These are phyloP conservation scores for Cladosporium sp. DNA, from an alignment of 2,329 filamentous ascomycete species.

Conservation along the genomic window DNA sequence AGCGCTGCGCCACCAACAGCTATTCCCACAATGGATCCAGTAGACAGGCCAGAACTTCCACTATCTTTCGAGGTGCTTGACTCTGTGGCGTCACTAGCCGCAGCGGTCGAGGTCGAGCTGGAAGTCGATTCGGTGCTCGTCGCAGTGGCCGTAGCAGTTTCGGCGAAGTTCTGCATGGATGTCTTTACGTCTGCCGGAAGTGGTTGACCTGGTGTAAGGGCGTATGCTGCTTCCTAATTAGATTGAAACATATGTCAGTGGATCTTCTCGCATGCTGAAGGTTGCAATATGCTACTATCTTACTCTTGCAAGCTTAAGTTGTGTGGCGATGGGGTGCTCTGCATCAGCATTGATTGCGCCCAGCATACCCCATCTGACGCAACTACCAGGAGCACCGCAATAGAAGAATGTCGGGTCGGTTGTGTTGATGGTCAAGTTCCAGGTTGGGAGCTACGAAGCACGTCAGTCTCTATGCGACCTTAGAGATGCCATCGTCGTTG, in stretches of 20 bases:
- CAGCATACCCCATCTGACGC: conserved; percentile 67
- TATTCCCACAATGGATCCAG: conserved; percentile 51
- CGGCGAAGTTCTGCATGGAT: conserved; percentile 27
- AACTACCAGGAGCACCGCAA: conserved; percentile 67
- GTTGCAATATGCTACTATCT: not conserved
- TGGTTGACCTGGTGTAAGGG: conserved; percentile 42
- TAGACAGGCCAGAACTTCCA: conserved; percentile 32
- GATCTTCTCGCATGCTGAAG: not conserved
- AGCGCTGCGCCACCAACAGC: conserved; percentile 64
- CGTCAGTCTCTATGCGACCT: not conserved
- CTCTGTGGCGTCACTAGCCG: conserved; percentile 22
- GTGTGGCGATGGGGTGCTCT: conserved; percentile 29
- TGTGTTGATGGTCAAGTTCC: conserved; percentile 54
- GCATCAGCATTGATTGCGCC: conserved; percentile 68
- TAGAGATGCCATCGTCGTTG: not conserved
- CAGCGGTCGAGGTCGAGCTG: conserved; percentile 17
- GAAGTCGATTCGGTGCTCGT: conserved; percentile 22
- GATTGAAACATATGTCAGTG: not conserved
- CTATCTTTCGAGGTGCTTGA: conserved; percentile 13
- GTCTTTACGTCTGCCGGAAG: conserved; percentile 41
- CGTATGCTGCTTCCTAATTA: conserved; percentile 27
- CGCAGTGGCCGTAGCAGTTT: conserved; percentile 24
- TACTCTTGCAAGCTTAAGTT: conserved; percentile 31
- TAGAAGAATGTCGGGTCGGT: conserved; percentile 69
- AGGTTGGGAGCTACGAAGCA: conserved; percentile 25